These are phyloP conservation scores for Fomitopsis palustris DNA, from an alignment of 1,284 basidiomycete genomes.

Conservation along the genomic window DNA sequence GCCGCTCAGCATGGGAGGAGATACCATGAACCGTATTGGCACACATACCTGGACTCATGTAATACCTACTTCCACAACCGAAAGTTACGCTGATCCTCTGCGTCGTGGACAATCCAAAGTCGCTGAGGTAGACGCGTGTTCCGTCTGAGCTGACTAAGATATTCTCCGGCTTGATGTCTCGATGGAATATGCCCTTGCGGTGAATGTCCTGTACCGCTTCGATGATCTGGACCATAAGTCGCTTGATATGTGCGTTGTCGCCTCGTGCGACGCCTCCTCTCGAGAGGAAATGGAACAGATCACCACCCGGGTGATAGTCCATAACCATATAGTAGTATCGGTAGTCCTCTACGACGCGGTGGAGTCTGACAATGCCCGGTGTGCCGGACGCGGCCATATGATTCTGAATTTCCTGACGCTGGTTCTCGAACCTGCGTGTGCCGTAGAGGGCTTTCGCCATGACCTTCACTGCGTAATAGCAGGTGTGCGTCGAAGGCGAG, in stretches of 20 bases:
- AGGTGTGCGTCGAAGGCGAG: conserved; percentile 18
- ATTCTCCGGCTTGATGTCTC: conserved; percentile 77
- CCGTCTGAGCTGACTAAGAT: conserved; percentile 52
- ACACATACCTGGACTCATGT: conserved; percentile 49
- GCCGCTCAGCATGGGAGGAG: not conserved
- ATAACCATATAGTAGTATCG: conserved; percentile 62
- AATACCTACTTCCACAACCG: conserved; percentile 51
- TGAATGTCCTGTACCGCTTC: conserved; percentile 65
- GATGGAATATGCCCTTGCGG: conserved; percentile 57
- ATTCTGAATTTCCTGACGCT: conserved; percentile 48
- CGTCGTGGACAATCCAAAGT: conserved; percentile 70
- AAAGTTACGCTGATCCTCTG: conserved; percentile 45
- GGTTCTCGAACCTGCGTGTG: conserved; percentile 29
- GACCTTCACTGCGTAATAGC: conserved; percentile 30
- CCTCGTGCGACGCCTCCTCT: conserved; percentile 16
- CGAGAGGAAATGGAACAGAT: conserved; percentile 26
- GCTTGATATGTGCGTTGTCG: conserved; percentile 22
- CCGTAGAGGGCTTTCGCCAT: conserved; percentile 29
- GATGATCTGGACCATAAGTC: conserved; percentile 56
- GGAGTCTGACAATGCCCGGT: conserved; percentile 58
- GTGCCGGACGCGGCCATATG: conserved; percentile 44
- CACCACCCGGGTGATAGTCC: conserved; percentile 51
- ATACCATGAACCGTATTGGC: not conserved
- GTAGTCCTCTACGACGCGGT: conserved; percentile 53
- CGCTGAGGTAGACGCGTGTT: conserved; percentile 49